Base-by-base conservation (phyloP, 257 asterid genomes). In the Przewalskia tangutica region DNA sequence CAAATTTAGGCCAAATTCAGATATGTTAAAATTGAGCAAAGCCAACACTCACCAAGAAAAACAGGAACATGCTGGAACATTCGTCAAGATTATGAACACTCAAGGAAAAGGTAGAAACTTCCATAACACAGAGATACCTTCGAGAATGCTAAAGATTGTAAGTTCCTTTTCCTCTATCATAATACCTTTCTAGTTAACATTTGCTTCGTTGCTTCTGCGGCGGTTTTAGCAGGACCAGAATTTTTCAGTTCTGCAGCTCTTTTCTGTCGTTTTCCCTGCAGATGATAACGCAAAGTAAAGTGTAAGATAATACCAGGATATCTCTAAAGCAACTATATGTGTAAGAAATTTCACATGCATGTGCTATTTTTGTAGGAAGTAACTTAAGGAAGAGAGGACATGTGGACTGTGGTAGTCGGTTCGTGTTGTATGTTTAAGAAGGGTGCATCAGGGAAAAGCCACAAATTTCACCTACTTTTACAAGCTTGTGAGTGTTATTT, bases 181-280 rank as follows among this genome's bases (percentile, higher is more conserved):
- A 32, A 81, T 79, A 94, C 97, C 98, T 93, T 94, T 77, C 78
- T 92, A 67, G 80, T 78, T 60, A 90, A 86, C 88, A 89, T 85
- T 82, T 84, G 92, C 36, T 65, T 83, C 1, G 92, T 55, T 50
- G 95, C 98, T 76, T 91, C 97, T 6, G 85, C 89, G 76, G 97
- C 88, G 83, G 90, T 91, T 83, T 84, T 81, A 81, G 97, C 88
- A 46, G 97, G 93, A 65, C 82, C 89, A 4, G 87, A 34, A 65
- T 83, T 89, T 84, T 89, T 90, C 10, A 82, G 14, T 36, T 92
- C 97, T 13, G 89, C 90, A 59, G 95, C 92, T 73, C 97, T 90
- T 90, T 88, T 90, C 88, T 86, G 97, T 84, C 83, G 90, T 40
- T 81, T 90, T 86, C 87, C 93, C 97, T 93, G 94, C 71, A 85